Base-by-base conservation (phyloP, 2,329 filamentous ascomycete species). In the Talaromyces funiculosus region DNA sequence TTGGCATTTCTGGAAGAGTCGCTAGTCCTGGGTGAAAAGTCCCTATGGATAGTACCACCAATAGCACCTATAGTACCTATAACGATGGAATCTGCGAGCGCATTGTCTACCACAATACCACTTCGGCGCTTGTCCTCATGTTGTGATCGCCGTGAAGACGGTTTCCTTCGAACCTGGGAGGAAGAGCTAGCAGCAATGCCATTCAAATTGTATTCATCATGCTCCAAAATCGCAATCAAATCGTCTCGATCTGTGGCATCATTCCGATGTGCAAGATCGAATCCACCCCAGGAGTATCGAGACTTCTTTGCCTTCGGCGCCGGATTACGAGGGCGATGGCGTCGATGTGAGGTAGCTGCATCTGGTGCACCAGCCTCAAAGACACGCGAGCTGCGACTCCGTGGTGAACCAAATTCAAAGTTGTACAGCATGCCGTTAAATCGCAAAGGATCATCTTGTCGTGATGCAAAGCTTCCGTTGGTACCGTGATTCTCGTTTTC, bases 171-270 rank as follows among this genome's bases (percentile, higher is more conserved):
- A 45, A 40, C 16, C 35, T 12, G 24, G 6, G 53, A 40, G 14
- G 53, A 31, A 42, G 53, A 10, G 6, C 22, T 24, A 38, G 53
- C 22, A 43, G 35, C 10, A 43, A 14, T 12, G 9, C 24, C 54
- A 33, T 57, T 42, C 42, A 35, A 45, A 7, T 57, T 47, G 12
- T 29, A 37, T 18, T 57, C 54, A n/a, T 57, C 54, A 45, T 57
- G 54, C 29, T 57, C 54, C 54, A 57, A 57, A n/a, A 57, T 57
- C 7, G 54, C 40, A 10, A 57, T 33, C 29, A 57, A n/a, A n/a
- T 57, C 54, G 31, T 57, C 54, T 26, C 42, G 54, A 12, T 22
- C 29, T 20, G 35, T 29, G 7, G 20, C 14, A 22, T 31, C 22
- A 57, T 22, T 57, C 26, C 54, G 18, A 43, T 57, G 40, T 7